Conservation (phyloP, 2,329 filamentous ascomycete genomes). For the Scortechinia acanthostroma region DNA sequence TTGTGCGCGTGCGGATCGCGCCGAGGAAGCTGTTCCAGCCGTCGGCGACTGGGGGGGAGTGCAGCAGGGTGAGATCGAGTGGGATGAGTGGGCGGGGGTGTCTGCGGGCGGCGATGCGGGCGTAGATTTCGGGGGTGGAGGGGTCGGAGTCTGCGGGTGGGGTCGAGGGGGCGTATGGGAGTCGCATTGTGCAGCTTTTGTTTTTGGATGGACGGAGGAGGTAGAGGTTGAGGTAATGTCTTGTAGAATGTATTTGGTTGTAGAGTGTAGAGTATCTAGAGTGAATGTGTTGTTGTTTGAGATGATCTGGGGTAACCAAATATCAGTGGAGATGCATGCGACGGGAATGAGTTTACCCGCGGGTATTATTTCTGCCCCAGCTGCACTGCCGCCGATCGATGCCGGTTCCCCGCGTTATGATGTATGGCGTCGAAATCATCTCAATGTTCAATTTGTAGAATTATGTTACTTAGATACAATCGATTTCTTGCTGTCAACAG, state of each 20-base stretch:
- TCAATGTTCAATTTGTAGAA: too few relatives aligned
- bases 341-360: too few relatives aligned
- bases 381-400: too few relatives aligned
- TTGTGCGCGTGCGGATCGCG: background rate
- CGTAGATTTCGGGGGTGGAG: background rate
- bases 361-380: too few relatives aligned
- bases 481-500: slow-evolving; percentile 36
- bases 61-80: background rate
- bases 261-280: too few relatives aligned
- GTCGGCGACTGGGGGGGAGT: background rate
- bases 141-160: background rate
- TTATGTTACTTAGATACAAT: background rate
- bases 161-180: background rate
- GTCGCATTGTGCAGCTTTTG: background rate
- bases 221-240: too few relatives aligned
- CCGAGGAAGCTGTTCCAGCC: background rate
- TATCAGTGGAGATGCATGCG: too few relatives aligned
- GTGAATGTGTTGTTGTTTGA: too few relatives aligned
- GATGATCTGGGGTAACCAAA: too few relatives aligned
- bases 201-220: too few relatives aligned
- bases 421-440: background rate
- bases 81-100: background rate
- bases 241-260: too few relatives aligned
- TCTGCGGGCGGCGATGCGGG: background rate
- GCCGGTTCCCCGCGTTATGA: too few relatives aligned